A percentile compares a stretch with the other conserved stretches of the same genome.
Evolutionary conservation across 805 yeast species (phyloP).

Genomic region (Kuraishia hungarica): DNA sequence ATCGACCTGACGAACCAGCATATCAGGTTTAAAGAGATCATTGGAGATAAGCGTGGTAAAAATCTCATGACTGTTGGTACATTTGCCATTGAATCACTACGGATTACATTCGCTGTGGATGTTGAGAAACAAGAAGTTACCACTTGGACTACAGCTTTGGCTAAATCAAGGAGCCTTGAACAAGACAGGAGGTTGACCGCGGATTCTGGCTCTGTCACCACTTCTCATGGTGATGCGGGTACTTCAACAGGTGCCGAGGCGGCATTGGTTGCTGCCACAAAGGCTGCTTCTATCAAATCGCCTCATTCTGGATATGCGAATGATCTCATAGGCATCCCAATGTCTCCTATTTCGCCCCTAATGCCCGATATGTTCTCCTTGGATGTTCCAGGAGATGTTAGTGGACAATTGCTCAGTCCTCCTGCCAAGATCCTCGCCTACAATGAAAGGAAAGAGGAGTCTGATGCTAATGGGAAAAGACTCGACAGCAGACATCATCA

Average conservation of each 20-base stretch:
- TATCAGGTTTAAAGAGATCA: slow-evolving; percentile 50
- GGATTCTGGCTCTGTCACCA: slow-evolving; percentile 14
- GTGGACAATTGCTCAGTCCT: not conserved
- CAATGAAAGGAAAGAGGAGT: not conserved
- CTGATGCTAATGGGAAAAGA: not conserved
- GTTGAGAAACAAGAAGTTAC: slow-evolving; percentile 41
- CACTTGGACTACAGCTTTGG: slow-evolving; percentile 50
- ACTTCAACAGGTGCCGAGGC: slow-evolving; percentile 23
- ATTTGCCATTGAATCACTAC: slow-evolving; percentile 52
- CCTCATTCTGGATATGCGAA: not conserved
- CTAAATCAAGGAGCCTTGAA: slow-evolving; percentile 37
- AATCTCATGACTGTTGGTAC: slow-evolving; percentile 30
- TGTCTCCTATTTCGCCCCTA: slow-evolving; percentile 2
- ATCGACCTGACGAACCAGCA: slow-evolving; percentile 45
- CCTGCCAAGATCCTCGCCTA: not conserved
- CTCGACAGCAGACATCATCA: not conserved
- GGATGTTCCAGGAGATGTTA: not conserved
- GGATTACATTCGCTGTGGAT: slow-evolving; percentile 47
- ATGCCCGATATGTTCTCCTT: not conserved
- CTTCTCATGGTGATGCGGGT: slow-evolving; percentile 22
- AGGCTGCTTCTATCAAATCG: slow-evolving; percentile 11
- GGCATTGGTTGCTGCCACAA: slow-evolving; percentile 27
- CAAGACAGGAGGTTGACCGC: slow-evolving; percentile 34
- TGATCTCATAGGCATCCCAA: not conserved
- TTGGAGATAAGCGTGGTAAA: slow-evolving; percentile 27